phyloP scores from a whole-genome alignment of 1,139 yeast genomes.

The Sugiyamaella xylanicola region DNA sequence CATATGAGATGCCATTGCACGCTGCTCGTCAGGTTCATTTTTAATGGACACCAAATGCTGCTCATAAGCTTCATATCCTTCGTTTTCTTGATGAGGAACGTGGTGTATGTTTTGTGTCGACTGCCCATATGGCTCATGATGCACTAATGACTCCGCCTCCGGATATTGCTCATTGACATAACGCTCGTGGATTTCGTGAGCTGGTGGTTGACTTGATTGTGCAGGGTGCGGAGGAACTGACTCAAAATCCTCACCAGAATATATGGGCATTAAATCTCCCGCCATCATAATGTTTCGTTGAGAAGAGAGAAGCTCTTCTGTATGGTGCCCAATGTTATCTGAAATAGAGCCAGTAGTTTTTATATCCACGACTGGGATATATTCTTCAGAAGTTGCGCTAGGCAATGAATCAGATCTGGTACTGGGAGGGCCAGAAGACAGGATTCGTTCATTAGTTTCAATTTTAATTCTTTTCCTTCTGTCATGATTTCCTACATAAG shows the following conservation, averaged over 20 bases:
- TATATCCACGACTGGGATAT: conserved; percentile 1
- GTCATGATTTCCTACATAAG: neutral
- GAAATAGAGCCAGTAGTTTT: neutral
- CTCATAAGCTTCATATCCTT: neutral
- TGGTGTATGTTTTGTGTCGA: neutral
- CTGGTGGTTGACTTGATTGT: neutral
- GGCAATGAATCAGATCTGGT: conserved; percentile 6
- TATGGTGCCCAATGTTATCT: neutral
- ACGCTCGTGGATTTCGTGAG: neutral
- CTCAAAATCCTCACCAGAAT: neutral
- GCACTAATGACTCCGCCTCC: neutral
- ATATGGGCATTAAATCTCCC: conserved; percentile 3
- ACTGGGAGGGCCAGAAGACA: conserved; percentile 4
- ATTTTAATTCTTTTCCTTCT: conserved; percentile 13
- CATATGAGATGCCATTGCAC: neutral
- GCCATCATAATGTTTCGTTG: conserved; percentile 5
- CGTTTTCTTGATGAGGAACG: neutral
- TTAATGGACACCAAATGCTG: neutral
- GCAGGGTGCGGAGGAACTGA: neutral
- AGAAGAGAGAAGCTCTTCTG: neutral
- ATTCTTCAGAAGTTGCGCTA: conserved; percentile 9
- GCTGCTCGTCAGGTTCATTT: neutral
- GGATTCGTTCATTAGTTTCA: conserved; percentile 3
- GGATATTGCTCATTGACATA: neutral
- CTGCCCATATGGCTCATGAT: neutral